A percentile compares a stretch with the other conserved stretches of the same genome.
These are phyloP conservation scores for Aspergillus niger DNA, from an alignment of 2,329 filamentous ascomycete genomes.

Conservation along the genomic window DNA sequence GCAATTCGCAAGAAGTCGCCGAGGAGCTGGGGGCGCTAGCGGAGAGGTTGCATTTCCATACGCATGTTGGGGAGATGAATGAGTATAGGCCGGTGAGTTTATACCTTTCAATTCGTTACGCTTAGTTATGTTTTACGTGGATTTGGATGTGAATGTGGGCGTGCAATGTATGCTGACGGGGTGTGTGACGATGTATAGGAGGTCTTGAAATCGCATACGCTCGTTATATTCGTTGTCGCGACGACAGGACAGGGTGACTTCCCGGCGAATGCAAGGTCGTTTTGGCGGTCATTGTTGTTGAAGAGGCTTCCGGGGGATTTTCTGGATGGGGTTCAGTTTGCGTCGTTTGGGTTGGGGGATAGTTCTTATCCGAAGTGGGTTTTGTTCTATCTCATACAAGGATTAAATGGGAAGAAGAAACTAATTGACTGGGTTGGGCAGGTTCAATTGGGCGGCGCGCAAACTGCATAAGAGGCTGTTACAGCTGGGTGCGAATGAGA, in stretches of 20 bases:
- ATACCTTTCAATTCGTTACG: too few relatives aligned
- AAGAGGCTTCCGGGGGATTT: constrained; percentile 74
- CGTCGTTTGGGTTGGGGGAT: constrained; percentile 88
- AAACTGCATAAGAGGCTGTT: constrained; percentile 82
- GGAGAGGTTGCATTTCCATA: constrained; percentile 77
- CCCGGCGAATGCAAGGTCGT: constrained; percentile 75
- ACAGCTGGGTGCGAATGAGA: constrained; percentile 77
- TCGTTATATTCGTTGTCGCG: constrained; percentile 73
- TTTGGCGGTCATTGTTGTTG: constrained; percentile 83
- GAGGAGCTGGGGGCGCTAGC: constrained; percentile 75
- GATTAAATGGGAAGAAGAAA: too few relatives aligned
- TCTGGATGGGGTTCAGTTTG: constrained; percentile 70
- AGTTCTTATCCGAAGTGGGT: constrained; percentile 87
- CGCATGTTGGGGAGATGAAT: constrained; percentile 75
- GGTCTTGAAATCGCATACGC: constrained; percentile 36
- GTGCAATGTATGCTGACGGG: not conserved
- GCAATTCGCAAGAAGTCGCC: constrained; percentile 88
- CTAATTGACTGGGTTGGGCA: constrained; percentile 37
- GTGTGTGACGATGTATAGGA: constrained; percentile 27
- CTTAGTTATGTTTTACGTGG: too few relatives aligned
- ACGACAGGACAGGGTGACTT: constrained; percentile 95
- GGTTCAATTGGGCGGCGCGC: constrained; percentile 89
- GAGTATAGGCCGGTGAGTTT: constrained; percentile 65
- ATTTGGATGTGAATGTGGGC: too few relatives aligned
- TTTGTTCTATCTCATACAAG: not conserved